Evolutionary conservation across 768 basidiomycete species (phyloP).

Genomic region (Termitomyces sp.): DNA sequence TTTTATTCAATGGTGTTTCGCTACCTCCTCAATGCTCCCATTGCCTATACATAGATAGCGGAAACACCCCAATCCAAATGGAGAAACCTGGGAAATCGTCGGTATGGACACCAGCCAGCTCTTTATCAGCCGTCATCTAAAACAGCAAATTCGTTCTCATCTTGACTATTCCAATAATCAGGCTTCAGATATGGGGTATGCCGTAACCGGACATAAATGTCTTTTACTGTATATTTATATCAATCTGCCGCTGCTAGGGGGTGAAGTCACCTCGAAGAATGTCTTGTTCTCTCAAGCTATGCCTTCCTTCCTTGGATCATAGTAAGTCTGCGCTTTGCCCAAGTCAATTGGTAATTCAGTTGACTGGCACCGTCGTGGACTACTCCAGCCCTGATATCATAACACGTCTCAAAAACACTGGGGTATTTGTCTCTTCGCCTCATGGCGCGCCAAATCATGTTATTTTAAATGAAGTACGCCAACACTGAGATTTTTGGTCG

Average conservation of each 20-base stretch:
- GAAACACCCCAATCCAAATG: conserved; percentile 81
- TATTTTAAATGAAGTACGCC: conserved; percentile 76
- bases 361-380: conserved; percentile 3
- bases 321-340: conserved; percentile 39
- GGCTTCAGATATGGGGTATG: conserved; percentile 74
- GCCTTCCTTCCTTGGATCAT: conserved; percentile 66
- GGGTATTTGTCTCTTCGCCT: conserved; percentile 59
- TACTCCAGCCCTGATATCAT: conserved; percentile 73
- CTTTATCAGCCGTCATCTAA: conserved; percentile 8
- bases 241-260: conserved; percentile 41
- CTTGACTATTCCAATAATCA: conserved; percentile 21
- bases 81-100: conserved; percentile 70
- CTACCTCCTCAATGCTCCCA: too few relatives aligned
- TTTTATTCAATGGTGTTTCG: background rate
- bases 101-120: conserved; percentile 37
- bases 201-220: background rate
- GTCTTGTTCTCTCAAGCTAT: conserved; percentile 65
- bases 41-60: conserved; percentile 56
- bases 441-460: conserved; percentile 82
- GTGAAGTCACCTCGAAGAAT: conserved; percentile 69
- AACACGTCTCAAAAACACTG: conserved; percentile 59
- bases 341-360: conserved; percentile 1
- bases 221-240: conserved; percentile 1
- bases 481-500: background rate
- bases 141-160: background rate